Conservation (phyloP, 768 basidiomycete species). For the Inosperma sp. region DNA sequence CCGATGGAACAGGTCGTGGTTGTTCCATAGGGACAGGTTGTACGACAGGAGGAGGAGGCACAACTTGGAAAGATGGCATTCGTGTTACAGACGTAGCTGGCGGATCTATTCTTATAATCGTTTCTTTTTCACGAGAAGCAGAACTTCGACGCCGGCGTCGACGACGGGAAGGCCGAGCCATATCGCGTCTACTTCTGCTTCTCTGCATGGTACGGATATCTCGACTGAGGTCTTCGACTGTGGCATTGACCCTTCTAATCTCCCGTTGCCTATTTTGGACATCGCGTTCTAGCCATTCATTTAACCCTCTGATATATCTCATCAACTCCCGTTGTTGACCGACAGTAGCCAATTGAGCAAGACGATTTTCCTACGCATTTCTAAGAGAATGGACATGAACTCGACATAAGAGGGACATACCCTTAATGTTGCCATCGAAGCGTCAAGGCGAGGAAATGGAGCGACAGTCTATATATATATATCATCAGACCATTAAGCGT, state of each 20-base stretch:
- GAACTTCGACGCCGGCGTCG: too few relatives aligned
- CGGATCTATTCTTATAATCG: too few relatives aligned
- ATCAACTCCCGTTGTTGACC: constrained; percentile 78
- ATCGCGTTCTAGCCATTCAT: constrained; percentile 76
- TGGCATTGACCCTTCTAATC: constrained; percentile 57
- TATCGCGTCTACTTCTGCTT: constrained; percentile 7
- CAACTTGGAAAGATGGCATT: too few relatives aligned
- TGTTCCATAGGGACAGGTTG: too few relatives aligned
- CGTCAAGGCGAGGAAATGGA: constrained; percentile 42
- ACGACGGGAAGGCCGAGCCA: too few relatives aligned
- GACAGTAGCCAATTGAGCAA: constrained; percentile 67
- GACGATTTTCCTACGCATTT: constrained; percentile 60
- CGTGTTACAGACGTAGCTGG: too few relatives aligned
- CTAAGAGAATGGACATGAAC: constrained; percentile 1
- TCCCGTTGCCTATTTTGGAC: constrained; percentile 76
- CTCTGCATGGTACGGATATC: constrained; percentile 34
- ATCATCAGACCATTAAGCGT: not conserved
- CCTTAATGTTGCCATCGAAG: constrained; percentile 63
- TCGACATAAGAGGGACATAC: constrained; percentile 34
- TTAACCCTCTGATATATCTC: constrained; percentile 71
- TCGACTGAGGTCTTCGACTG: constrained; percentile 48
- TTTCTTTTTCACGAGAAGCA: too few relatives aligned
- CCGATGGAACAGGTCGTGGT: too few relatives aligned
- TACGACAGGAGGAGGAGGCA: too few relatives aligned
- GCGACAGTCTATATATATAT: constrained; percentile 6